Evolutionary conservation across 495 filamentous ascomycete genomes (phyloP), one percentile per base, ranked within the genome.

Genomic region (Podospora bellae-mahoneyi): DNA sequence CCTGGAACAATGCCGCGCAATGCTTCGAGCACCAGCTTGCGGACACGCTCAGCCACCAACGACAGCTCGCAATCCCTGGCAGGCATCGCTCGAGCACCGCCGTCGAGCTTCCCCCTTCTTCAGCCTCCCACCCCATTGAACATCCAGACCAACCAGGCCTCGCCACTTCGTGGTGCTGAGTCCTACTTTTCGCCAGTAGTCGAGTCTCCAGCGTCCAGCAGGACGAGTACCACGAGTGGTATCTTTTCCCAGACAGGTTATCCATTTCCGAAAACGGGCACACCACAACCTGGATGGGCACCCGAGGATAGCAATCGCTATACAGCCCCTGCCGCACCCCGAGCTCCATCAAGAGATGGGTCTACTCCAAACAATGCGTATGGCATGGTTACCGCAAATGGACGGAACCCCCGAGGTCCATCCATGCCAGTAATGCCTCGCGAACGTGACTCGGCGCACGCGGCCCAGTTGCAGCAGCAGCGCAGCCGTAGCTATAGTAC

Each of bases 161-260:
- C 74, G 74, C 79, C 78, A 69, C 81, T 75, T 82, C 89, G 72
- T 54, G 73, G 64, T 19, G 84, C 84, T 28, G 87, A 90, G 60
- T 97, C 93, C 7, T 97, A 97, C 76, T 99, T 99, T 77, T 97
- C 94, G 0, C 95, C 95, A 1, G 85, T 88, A 10, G 86, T 84
- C 15, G 93, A 97, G 66, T 94, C 93, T 1, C 93, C 95, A 20
- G 86, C 84, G 15, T 96, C 92, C 2, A 90, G 90, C 5, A 86
- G 94, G 60, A 92, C 92, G 7, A 96, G 91, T 78, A 83, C 80
- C 5, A 77, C 82, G 4, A 83, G 82, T 62, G 78, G 79, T 19
- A 78, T 85, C 66, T 95, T 92, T 64, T 86, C 87, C 2, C 84
- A 83, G 44, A 84, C 77, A 0, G 77, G 86, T 68, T 94, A 90